These are phyloP conservation scores for Sugiyamaella novakii DNA, from an alignment of 1,139 yeast species.

Conservation along the genomic window DNA sequence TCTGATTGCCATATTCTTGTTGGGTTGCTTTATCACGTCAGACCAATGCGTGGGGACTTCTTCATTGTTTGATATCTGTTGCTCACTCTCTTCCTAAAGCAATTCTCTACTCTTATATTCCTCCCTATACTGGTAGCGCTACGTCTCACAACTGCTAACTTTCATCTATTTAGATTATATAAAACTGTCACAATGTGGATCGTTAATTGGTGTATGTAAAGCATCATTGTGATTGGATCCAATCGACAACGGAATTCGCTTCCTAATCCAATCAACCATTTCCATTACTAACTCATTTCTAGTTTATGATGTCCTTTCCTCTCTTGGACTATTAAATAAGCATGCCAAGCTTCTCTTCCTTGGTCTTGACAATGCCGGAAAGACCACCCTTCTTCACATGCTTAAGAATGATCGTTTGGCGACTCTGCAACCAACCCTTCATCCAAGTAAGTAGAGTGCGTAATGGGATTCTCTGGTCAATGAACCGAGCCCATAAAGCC, in stretches of 20 bases:
- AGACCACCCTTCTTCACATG: conserved; percentile 95
- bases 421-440: conserved; percentile 95
- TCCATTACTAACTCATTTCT: neutral
- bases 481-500: no score
- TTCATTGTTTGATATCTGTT: no score
- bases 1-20: no score
- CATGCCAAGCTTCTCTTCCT: conserved; percentile 94
- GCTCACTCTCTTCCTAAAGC: no score
- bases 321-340: conserved; percentile 95
- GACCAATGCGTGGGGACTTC: no score
- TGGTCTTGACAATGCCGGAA: conserved; percentile 98
- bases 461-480: no score
- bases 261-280: no score
- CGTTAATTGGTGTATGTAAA: conserved; percentile 57
- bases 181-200: conserved; percentile 50
- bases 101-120: no score
- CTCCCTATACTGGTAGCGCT: neutral
- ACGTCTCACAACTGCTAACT: neutral
- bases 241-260: no score
- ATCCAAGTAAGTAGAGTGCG: conserved; percentile 68
- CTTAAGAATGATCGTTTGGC: conserved; percentile 97
- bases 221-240: neutral
- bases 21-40: no score
- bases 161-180: neutral
- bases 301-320: conserved; percentile 86